Conservation (phyloP, 2,329 filamentous ascomycete species). For the Aspergillus sp. region DNA sequence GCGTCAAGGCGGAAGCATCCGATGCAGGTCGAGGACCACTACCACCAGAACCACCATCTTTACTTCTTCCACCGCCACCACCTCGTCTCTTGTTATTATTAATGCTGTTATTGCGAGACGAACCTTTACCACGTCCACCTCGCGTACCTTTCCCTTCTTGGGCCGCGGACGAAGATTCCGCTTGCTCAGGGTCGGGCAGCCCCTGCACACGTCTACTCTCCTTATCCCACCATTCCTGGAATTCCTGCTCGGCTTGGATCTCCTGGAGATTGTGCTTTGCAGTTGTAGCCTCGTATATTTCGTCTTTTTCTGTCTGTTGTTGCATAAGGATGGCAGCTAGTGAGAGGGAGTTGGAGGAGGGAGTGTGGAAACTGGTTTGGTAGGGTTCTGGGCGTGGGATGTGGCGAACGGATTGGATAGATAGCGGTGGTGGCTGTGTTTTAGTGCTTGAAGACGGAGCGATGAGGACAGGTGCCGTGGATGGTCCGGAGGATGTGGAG, state of each 20-base stretch:
- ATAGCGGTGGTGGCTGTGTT: slow-evolving; percentile 19
- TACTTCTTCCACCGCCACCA: slow-evolving; percentile 1
- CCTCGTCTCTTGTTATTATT: slow-evolving; percentile 3
- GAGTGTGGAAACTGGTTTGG: slow-evolving; percentile 33
- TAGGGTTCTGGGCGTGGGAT: slow-evolving; percentile 37
- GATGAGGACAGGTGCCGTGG: slow-evolving; percentile 13
- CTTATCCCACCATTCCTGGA: slow-evolving; percentile 60
- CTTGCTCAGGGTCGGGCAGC: slow-evolving; percentile 18
- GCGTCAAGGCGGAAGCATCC: slow-evolving; percentile 4
- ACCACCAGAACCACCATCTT: slow-evolving; percentile 5
- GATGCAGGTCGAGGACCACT: slow-evolving; percentile 4
- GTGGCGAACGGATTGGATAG: slow-evolving; percentile 43
- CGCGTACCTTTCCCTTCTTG: slow-evolving; percentile 9
- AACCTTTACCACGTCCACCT: slow-evolving; percentile 6
- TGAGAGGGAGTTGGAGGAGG: slow-evolving; percentile 61
- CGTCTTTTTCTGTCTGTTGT: slow-evolving; percentile 76
- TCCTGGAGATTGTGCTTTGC: slow-evolving; percentile 86
- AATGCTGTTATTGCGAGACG: neutral
- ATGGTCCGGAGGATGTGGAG: slow-evolving; percentile 19
- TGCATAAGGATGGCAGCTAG: slow-evolving; percentile 85
- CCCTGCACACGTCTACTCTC: slow-evolving; percentile 33
- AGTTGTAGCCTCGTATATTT: slow-evolving; percentile 67
- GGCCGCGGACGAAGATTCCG: slow-evolving; percentile 7
- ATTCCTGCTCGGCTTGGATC: slow-evolving; percentile 94
- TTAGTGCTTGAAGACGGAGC: slow-evolving; percentile 5